Base-by-base conservation (phyloP, 345 rosid species). In the Leavenworthia alabamica region DNA sequence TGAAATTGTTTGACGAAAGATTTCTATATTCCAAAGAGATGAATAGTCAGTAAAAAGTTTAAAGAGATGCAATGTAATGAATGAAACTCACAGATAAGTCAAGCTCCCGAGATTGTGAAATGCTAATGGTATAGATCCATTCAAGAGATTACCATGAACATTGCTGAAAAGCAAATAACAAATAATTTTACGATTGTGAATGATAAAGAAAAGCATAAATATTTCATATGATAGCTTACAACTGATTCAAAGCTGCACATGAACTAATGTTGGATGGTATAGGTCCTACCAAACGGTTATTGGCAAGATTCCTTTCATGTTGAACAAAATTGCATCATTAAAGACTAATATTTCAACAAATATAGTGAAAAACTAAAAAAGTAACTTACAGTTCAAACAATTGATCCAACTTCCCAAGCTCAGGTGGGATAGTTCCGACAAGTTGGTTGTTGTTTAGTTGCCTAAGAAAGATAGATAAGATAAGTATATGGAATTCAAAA, bases 231-330 rank as follows among this genome's bases (percentile, higher is more conserved):
- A n/a, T n/a, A n/a, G n/a, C 90, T 31, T 82, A 94, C 99, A 94
- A 80, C 36, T 86, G 94, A 74, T 94, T 94, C 71, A 94, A 47
- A 6, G 99, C 97, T 0, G 74, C 80, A 79, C 99, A 94, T 0
- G 72, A 84, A 61, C 99, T 86, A 45, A 94, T 79, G 64, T 86
- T 76, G 26, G 73, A 68, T 1, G 99, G 95, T 67, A 90, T 88
- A 4, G 89, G 93, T 32, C 99, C 99, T 41, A 77, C 85, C 26
- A 94, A 81, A 35, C 62, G 39, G 71, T 94, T 94, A 72, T 83
- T 83, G 2, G 95, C 97, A 16, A 94, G 92, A 75, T 94, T 94
- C 82, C 99, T 94, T 68, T n/a, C n/a, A n/a, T n/a, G n/a, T n/a
- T n/a, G n/a, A n/a, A n/a, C n/a, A n/a, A n/a, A n/a, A n/a, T n/a